Conservation (phyloP, 768 basidiomycete genomes). For the Kwoniella dendrophila region DNA sequence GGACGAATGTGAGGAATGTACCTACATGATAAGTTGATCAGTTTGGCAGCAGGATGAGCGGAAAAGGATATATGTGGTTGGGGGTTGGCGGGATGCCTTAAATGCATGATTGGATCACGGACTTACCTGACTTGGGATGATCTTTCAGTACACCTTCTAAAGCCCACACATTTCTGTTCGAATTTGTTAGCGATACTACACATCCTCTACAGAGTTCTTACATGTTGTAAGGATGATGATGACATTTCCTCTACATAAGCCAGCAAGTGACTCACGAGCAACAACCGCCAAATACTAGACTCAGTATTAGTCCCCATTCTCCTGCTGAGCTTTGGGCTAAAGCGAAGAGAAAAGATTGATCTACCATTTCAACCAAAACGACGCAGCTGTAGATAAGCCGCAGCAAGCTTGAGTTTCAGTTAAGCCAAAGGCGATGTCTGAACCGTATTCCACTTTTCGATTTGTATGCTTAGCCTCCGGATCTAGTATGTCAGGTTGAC, state of each 20-base stretch:
- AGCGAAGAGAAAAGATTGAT: constrained; percentile 17
- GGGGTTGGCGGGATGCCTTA: no score
- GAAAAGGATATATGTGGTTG: no score
- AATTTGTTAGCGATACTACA: no score
- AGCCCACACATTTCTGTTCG: constrained; percentile 66
- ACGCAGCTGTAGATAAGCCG: not conserved
- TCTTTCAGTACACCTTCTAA: constrained; percentile 73
- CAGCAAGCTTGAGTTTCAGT: no score
- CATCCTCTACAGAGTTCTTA: no score
- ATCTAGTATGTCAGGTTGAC: no score
- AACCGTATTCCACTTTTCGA: no score
- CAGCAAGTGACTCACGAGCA: constrained; percentile 61
- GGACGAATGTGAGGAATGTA: constrained; percentile 79
- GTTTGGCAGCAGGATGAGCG: no score
- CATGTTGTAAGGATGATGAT: no score
- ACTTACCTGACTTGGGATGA: constrained; percentile 69
- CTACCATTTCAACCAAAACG: constrained; percentile 7
- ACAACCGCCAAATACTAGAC: constrained; percentile 77
- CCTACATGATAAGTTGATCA: constrained; percentile 61
- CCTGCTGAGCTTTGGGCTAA: constrained; percentile 28
- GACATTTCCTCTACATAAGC: constrained; percentile 1
- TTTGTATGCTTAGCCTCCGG: no score
- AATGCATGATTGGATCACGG: no score
- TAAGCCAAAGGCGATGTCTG: no score
- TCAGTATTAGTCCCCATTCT: constrained; percentile 67